Conservation (phyloP, 257 asterid genomes). For the Fraxinus pennsylvanica region DNA sequence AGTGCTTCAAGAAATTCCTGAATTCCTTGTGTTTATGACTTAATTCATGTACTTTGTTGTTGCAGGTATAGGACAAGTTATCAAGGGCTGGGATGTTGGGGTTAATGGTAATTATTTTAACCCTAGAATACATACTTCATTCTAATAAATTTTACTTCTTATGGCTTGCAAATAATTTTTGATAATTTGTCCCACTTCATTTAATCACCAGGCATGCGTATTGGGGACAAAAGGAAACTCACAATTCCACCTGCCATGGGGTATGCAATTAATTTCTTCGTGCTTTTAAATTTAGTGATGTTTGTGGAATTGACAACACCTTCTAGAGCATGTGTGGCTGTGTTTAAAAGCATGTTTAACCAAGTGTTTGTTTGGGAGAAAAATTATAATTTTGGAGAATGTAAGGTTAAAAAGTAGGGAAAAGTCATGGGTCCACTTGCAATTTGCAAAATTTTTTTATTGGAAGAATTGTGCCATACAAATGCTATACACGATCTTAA, state of each 20-base stretch:
- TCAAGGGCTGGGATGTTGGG: constrained; percentile 98
- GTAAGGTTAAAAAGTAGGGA: no score
- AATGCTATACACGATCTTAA: no score
- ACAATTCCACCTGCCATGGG: constrained; percentile 98
- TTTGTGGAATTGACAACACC: not conserved
- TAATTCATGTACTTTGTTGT: constrained; percentile 21
- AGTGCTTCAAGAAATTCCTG: not conserved
- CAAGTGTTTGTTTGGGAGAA: no score
- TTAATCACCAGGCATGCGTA: constrained; percentile 77
- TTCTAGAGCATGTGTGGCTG: not conserved
- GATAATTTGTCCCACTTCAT: constrained; percentile 6
- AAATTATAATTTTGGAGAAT: no score
- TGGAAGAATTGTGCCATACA: no score
- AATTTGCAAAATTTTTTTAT: no score
- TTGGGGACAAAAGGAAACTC: constrained; percentile 89
- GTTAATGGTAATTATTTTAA: constrained; percentile 63
- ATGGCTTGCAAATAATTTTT: not conserved
- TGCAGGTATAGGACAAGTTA: constrained; percentile 91
- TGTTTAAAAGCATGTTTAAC: not conserved
- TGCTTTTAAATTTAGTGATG: not conserved
- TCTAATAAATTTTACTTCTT: constrained; percentile 6
- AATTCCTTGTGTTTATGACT: not conserved
- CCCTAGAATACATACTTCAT: constrained; percentile 2
- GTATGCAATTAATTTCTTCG: constrained; percentile 40
- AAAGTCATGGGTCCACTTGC: no score